phyloP scores from a whole-genome alignment of 2,329 filamentous ascomycete genomes.

The Penicillium expansum region DNA sequence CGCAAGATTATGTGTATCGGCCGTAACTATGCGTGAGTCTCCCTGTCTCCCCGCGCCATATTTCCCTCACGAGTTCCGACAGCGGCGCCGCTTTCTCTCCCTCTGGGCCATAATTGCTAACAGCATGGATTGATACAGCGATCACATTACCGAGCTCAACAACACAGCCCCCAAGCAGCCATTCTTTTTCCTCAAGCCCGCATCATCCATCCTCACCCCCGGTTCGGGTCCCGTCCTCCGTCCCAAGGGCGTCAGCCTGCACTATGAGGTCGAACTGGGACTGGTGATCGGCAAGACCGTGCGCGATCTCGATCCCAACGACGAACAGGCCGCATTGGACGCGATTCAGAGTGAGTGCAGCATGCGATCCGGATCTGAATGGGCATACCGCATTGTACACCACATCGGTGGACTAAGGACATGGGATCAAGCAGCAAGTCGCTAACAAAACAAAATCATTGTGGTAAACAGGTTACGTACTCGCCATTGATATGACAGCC shows the following conservation, averaged over 20 bases:
- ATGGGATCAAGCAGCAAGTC: background rate
- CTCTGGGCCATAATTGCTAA: background rate
- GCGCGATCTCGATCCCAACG: slow-evolving; percentile 70
- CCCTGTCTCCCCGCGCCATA: slow-evolving; percentile 28
- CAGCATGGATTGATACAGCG: slow-evolving; percentile 51
- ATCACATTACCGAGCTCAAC: slow-evolving; percentile 90
- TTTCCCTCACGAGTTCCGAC: background rate
- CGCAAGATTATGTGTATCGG: slow-evolving; percentile 89
- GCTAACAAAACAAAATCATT: background rate
- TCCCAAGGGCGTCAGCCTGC: slow-evolving; percentile 78
- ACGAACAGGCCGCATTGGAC: slow-evolving; percentile 72
- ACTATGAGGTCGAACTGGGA: slow-evolving; percentile 94
- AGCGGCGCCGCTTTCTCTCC: background rate
- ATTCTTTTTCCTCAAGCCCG: slow-evolving; percentile 98
- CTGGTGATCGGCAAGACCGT: slow-evolving; percentile 81
- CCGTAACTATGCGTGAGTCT: slow-evolving; percentile 84
- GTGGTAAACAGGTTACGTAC: slow-evolving; percentile 66
- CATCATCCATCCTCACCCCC: slow-evolving; percentile 79
- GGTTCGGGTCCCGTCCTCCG: slow-evolving; percentile 75
- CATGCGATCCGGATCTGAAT: background rate
- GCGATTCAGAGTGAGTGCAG: slow-evolving; percentile 67
- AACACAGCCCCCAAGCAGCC: slow-evolving; percentile 86
- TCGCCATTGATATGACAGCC: slow-evolving; percentile 96
- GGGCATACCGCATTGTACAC: background rate
- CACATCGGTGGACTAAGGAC: background rate